Base-by-base conservation (phyloP, 192 early-diverging fungal genomes). In the Diversispora eburnea region DNA sequence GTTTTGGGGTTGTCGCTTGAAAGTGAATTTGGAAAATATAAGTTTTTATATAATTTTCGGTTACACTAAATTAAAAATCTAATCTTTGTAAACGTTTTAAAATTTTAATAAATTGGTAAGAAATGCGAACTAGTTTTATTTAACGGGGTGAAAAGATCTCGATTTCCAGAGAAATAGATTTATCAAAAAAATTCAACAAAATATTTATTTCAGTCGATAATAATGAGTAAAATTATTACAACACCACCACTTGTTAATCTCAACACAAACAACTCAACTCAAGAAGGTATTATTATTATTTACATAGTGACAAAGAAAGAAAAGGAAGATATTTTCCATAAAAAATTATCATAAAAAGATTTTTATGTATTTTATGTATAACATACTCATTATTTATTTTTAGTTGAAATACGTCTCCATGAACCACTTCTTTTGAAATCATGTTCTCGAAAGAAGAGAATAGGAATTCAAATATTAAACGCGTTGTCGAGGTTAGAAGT, bases 401-500 rank as follows among this genome's bases (percentile, higher is more conserved):
- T 51, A 82, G 81, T 82, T 39, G 78, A 78, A 41, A 82, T 79
- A 73, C 78, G 75, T 51, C 75, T 82, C 54, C 76, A 74, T 25
- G 69, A 82, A n/a, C 81, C 81, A 20, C 79, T 82, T 4, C 72
- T 79, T 59, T 75, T 70, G 63, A 82, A 79, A 63, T 77, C 78
- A 3, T 63, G 75, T 17, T 78, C 74, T 57, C 77, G 74, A n/a
- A 78, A 82, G 62, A 79, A 79, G 67, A 60, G 81, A 22, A 64
- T 82, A n/a, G 81, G 81, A 12, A 73, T 82, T 5, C 76, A 79
- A 43, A 73, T 82, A 62, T 64, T 82, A 10, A 82, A 82, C 61
- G 76, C 79, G 8, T 66, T 82, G 3, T 71, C 72, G 45, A 78
- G 81, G 8, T 57, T 82, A 3, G 81, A 82, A 71, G 76, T 82